Conservation (phyloP, 2,329 filamentous ascomycete species). For the Samsoniella hepiali region DNA sequence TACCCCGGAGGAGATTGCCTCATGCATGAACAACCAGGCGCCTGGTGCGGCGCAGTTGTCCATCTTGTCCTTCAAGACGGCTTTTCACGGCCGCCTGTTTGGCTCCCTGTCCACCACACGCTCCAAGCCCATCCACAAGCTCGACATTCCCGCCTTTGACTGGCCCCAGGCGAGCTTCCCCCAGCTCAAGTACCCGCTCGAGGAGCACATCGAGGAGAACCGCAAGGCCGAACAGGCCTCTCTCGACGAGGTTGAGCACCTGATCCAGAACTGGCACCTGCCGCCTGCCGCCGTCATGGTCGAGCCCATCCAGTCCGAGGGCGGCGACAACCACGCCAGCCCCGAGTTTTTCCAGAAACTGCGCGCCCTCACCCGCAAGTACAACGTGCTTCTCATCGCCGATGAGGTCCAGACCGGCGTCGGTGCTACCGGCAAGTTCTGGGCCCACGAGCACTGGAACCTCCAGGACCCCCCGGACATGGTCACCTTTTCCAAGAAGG, state of each 20-base stretch:
- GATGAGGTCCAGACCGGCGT: conserved; percentile 94
- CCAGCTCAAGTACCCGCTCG: conserved; percentile 78
- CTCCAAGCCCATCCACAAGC: conserved; percentile 90
- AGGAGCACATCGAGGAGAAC: conserved; percentile 76
- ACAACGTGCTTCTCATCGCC: conserved; percentile 81
- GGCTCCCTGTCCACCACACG: conserved; percentile 84
- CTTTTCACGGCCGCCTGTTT: conserved; percentile 88
- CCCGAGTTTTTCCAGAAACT: conserved; percentile 83
- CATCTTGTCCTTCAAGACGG: conserved; percentile 84
- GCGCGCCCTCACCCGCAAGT: conserved; percentile 72
- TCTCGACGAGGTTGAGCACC: conserved; percentile 76
- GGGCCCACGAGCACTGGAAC: conserved; percentile 95
- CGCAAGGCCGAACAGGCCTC: conserved; percentile 75
- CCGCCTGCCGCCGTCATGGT: conserved; percentile 80
- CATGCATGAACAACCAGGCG: conserved; percentile 74
- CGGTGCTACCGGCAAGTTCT: conserved; percentile 90
- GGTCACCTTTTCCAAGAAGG: conserved; percentile 95
- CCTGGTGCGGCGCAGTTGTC: conserved; percentile 75
- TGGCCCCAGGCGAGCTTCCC: conserved; percentile 93
- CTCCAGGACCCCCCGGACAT: conserved; percentile 79
- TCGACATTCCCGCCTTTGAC: conserved; percentile 92
- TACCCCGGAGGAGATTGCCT: conserved; percentile 69
- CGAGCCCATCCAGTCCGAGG: conserved; percentile 91
- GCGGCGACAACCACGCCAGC: conserved; percentile 90
- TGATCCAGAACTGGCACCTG: conserved; percentile 74